Base-by-base conservation (phyloP, 1,284 basidiomycete genomes). In the Moniliophthora roreri region DNA sequence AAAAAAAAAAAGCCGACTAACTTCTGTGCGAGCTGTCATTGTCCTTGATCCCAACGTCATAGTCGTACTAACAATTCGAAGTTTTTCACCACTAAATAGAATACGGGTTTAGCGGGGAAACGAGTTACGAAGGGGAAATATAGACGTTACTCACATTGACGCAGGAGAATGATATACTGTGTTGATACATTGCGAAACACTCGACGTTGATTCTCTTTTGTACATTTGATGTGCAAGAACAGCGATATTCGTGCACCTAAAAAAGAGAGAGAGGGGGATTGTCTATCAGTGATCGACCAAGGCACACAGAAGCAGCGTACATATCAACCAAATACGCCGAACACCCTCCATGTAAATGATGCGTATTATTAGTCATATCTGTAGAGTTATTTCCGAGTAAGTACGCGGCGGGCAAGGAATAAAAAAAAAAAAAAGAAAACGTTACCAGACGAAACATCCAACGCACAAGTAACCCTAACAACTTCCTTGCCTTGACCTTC, bases 341-440 rank as follows among this genome's bases (percentile, higher is more conserved):
- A 52, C 78, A 81, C 2, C 72, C 80, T 15, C 80, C 76, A 50
- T 79, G 74, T 49, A 82, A 53, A 16, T 61, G 62, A 1, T 77
- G 74, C 4, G 58, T 53, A 21, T 57, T 61, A 52, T 75, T 78
- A 48, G 77, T 63, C 80, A 82, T 82, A 50, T 79, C 79, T 81
- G 54, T 11, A 48, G 34, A 10, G 28, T 41, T 18, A 21, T 34
- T 23, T 24, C 40, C 8, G 7, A 20, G 18, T 38, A 26, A 16
- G 16, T 51, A 40, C 5, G 36, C 1, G 13, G 9, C 26, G 1
- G 15, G 34, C 20, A 35, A 42, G 18, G 24, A 44, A 21, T 39
- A 20, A 36, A 32, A 47, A n/a, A 28, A 44, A 34, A 38, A 38
- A 23, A 20, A n/a, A 26, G 21, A 24, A 35, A 35, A 26, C 51